Conservation (phyloP, 495 filamentous ascomycete species). For the Neohortaea acidophila region DNA sequence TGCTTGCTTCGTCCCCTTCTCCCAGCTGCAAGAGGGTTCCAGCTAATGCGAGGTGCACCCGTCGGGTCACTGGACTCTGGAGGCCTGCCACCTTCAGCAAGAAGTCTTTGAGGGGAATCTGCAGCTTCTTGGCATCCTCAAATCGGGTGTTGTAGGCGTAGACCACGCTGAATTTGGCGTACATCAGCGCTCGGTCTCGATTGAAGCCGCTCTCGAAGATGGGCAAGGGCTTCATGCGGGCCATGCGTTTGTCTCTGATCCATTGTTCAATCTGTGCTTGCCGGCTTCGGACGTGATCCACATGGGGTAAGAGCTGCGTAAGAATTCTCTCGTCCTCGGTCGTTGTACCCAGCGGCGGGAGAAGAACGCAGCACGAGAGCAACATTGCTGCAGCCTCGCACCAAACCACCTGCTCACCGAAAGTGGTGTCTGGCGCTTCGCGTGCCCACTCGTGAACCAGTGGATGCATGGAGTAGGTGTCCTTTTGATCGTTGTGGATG, state of each 20-base stretch:
- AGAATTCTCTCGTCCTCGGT: constrained; percentile 17
- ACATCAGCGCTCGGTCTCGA: constrained; percentile 6
- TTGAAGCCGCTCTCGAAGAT: constrained; percentile 6
- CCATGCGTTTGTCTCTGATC: constrained; percentile 12
- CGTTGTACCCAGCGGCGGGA: constrained; percentile 8
- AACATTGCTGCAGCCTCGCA: constrained; percentile 8
- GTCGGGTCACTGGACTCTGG: constrained; percentile 17
- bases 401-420: constrained; percentile 4
- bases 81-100: constrained; percentile 9
- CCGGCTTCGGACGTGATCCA: constrained; percentile 6
- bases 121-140: constrained; percentile 9
- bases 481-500: constrained; percentile 13
- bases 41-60: constrained; percentile 20
- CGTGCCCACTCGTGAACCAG: constrained; percentile 26
- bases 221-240: constrained; percentile 8
- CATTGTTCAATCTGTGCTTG: constrained; percentile 5
- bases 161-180: constrained; percentile 9
- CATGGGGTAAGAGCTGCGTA: constrained; percentile 16
- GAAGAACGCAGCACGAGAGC: constrained; percentile 18
- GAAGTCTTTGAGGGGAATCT: constrained; percentile 16
- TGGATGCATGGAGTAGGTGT: constrained; percentile 25
- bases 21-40: constrained; percentile 19
- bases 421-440: constrained; percentile 8
- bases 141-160: constrained; percentile 8
- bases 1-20: constrained; percentile 7